A percentile compares a stretch with the other conserved stretches of the same genome.
Conservation (phyloP, 1,284 basidiomycete species). For the Austroboletus olivaceoglutinosus region DNA sequence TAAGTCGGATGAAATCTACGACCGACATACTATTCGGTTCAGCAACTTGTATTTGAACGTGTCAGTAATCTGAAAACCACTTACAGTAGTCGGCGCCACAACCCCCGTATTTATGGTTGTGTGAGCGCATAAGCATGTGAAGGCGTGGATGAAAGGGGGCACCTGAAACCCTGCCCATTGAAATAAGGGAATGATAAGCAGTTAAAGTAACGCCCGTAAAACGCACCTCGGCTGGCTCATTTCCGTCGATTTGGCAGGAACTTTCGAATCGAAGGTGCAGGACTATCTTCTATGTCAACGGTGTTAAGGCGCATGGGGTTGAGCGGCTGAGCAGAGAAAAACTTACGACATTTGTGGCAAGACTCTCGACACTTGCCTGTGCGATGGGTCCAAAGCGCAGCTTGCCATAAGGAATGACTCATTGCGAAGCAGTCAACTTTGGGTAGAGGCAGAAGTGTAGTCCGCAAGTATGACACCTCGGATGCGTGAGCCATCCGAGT, state of each 20-base stretch:
- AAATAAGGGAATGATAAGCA: not conserved
- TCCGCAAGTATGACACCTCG: no score
- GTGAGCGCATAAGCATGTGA: no score
- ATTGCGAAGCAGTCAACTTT: not conserved
- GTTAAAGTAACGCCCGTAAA: not conserved
- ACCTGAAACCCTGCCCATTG: not conserved
- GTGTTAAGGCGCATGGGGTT: not conserved
- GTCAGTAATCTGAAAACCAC: no score
- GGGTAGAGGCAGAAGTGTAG: no score
- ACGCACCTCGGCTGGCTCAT: not conserved
- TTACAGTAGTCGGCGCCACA: no score
- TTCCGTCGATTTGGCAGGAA: not conserved
- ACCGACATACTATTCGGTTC: no score
- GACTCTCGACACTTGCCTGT: not conserved
- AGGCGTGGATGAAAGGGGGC: not conserved
- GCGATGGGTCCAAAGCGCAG: not conserved
- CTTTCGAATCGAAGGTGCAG: no score
- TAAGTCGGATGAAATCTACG: no score
- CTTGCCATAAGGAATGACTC: not conserved
- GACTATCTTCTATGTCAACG: not conserved
- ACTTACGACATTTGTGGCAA: not conserved
- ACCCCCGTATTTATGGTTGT: no score
- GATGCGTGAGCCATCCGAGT: no score
- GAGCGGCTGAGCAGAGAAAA: no score
- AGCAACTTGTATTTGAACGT: no score